Base-by-base conservation (phyloP, 1,139 yeast genomes). In the Geotrichum cucujoidarum region DNA sequence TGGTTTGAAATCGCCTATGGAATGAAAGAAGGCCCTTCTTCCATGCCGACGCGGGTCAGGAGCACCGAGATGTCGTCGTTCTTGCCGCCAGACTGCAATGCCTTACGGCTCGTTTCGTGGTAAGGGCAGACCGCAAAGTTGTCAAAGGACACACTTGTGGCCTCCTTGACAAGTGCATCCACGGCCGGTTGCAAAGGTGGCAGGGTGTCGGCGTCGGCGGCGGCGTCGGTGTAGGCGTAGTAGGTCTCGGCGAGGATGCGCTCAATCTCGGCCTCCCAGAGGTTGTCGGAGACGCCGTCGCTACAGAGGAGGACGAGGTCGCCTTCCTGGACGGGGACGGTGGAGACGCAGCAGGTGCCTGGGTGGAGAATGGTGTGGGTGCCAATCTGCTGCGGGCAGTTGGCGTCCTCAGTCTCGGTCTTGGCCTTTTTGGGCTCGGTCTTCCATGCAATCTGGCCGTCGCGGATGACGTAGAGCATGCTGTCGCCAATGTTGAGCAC, bases 211-310 rank as follows among this genome's bases (percentile, higher is more conserved):
- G 27, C 6, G 6, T 24, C 8, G 8, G 6, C 27, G 27, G 27
- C 8, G 10, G 27, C 10, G 10, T 24, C 27, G 6, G 27, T 24
- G n/a, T n/a, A n/a, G 27, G 6, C 10, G 27, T 6, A 24, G 27
- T 24, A 24, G 27, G 27, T 24, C 10, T 6, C 6, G 10, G 6
- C 10, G 8, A 24, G 10, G 6, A 24, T 24, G 6, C 27, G 6
- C 10, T 24, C 8, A 20, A 76, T 69, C 57, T 76, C 96, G 47
- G 77, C 77, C 1, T 83, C 75, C 41, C 79, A 76, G 41, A 90
- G 78, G 64, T 92, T 92, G 65, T 92, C 98, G 21, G 88, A 81
- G 43, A 92, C 83, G 20, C 98, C 98, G 67, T 92, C 98, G 1
- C 97, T 88, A 41, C 95, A 94, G 62, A 90, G 81, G 52, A 92